phyloP scores from a whole-genome alignment of 1,284 basidiomycete genomes.

The Cerrena zonata region DNA sequence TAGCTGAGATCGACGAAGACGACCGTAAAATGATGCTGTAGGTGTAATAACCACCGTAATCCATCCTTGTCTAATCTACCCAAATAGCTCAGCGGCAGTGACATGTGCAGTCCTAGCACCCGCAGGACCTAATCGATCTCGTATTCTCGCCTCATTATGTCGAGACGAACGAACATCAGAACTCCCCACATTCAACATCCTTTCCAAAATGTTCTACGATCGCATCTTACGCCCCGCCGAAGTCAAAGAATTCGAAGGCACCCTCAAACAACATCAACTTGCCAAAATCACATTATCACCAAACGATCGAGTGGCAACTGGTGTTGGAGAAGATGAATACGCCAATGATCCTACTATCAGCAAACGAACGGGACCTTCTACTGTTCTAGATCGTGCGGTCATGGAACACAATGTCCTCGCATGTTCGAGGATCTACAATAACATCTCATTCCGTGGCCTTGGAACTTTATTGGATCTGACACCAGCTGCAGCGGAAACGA shows the following conservation, averaged over 20 bases:
- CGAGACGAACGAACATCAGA: conserved; percentile 85
- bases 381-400: conserved; percentile 94
- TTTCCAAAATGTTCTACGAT: conserved; percentile 95
- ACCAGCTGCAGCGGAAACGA: conserved; percentile 84
- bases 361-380: conserved; percentile 81
- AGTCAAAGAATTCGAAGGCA: conserved; percentile 83
- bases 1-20: conserved; percentile 82
- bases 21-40: conserved; percentile 84
- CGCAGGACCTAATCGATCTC: conserved; percentile 90
- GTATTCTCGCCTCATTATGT: conserved; percentile 86
- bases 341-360: conserved; percentile 47
- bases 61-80: background rate
- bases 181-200: conserved; percentile 80
- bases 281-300: conserved; percentile 81
- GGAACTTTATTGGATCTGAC: conserved; percentile 81
- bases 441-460: conserved; percentile 86
- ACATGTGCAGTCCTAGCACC: conserved; percentile 96
- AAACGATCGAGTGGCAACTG: conserved; percentile 68
- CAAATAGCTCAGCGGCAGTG: conserved; percentile 75
- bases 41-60: conserved; percentile 24
- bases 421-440: conserved; percentile 91
- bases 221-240: conserved; percentile 88
- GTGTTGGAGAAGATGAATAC: conserved; percentile 44
- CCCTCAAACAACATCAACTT: conserved; percentile 86
- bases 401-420: conserved; percentile 98